Percentiles rank a stretch among this genome's conserved stretches.
Conservation (phyloP, 2,329 filamentous ascomycete species). For the Xylariales sp. region DNA sequence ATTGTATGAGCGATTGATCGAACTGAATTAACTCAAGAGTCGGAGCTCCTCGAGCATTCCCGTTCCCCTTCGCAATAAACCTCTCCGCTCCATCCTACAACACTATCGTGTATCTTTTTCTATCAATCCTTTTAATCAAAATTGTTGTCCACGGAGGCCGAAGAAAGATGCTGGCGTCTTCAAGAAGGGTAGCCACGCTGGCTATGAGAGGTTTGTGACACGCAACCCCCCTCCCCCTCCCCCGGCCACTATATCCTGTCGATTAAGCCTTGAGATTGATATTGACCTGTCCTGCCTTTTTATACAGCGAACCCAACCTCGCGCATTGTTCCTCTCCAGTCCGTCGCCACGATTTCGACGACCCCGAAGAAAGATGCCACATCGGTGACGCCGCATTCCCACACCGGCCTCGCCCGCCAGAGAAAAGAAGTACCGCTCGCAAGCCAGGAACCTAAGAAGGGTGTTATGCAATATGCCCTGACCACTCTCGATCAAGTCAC, state of each 20-base stretch:
- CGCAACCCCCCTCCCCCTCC: constrained; percentile 6
- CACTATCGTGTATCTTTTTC: not conserved
- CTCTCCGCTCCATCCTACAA: constrained; percentile 35
- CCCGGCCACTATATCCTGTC: not conserved
- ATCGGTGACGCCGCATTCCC: constrained; percentile 64
- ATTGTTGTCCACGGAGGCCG: constrained; percentile 7
- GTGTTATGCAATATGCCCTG: constrained; percentile 86
- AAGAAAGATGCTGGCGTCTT: constrained; percentile 55
- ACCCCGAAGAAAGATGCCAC: constrained; percentile 73
- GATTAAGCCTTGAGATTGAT: constrained; percentile 39
- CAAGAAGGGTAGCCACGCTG: constrained; percentile 56
- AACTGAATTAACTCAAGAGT: constrained; percentile 15
- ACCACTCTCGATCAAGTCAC: constrained; percentile 82
- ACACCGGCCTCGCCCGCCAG: constrained; percentile 65
- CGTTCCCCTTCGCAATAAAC: constrained; percentile 22
- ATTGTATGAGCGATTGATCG: constrained; percentile 27
- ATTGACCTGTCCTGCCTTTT: constrained; percentile 42
- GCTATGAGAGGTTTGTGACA: constrained; percentile 55
- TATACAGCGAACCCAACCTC: constrained; percentile 73
- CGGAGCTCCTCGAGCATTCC: constrained; percentile 35
- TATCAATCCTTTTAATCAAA: not conserved
- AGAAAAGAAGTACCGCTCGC: constrained; percentile 80
- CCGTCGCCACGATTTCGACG: constrained; percentile 73
- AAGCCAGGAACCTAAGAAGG: constrained; percentile 83
- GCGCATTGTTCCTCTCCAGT: constrained; percentile 72